Percentiles rank a stretch among this genome's conserved stretches.
These are phyloP conservation scores for Mycena polygramma DNA, from an alignment of 768 basidiomycete species.

Conservation along the genomic window DNA sequence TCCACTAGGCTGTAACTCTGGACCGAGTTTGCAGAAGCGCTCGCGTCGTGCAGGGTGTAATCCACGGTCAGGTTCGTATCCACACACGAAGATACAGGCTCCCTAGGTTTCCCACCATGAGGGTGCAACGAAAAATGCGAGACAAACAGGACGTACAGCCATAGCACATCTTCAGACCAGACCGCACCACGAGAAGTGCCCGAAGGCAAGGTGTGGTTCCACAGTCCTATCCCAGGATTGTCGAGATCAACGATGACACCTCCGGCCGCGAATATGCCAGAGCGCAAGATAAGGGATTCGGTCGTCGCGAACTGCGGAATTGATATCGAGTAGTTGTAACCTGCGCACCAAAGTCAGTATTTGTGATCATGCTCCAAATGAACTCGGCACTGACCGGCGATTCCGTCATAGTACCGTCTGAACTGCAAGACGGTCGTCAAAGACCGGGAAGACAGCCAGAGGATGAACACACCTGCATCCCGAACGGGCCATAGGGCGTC, in stretches of 20 bases:
- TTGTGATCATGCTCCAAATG: neutral
- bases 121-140: too few species aligned
- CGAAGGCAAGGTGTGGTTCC: slow-evolving; percentile 34
- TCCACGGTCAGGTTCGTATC: slow-evolving; percentile 42
- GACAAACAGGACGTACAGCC: slow-evolving; percentile 27
- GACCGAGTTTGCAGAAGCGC: neutral
- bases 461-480: slow-evolving; percentile 26
- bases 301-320: slow-evolving; percentile 20
- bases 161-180: slow-evolving; percentile 43
- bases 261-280: slow-evolving; percentile 37
- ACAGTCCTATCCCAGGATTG: slow-evolving; percentile 38
- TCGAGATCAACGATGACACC: slow-evolving; percentile 41
- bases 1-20: slow-evolving; percentile 36
- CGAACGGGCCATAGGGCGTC: slow-evolving; percentile 39
- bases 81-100: slow-evolving; percentile 42
- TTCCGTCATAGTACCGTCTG: slow-evolving; percentile 37
- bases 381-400: slow-evolving; percentile 13
- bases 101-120: neutral
- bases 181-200: slow-evolving; percentile 20
- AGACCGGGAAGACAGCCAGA: neutral
- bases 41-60: slow-evolving; percentile 22
- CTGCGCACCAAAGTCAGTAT: slow-evolving; percentile 2
- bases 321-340: slow-evolving; percentile 26
- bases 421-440: slow-evolving; percentile 26
- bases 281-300: slow-evolving; percentile 38